Conservation (phyloP, 257 asterid genomes). For the Orobanche coerulescens region DNA sequence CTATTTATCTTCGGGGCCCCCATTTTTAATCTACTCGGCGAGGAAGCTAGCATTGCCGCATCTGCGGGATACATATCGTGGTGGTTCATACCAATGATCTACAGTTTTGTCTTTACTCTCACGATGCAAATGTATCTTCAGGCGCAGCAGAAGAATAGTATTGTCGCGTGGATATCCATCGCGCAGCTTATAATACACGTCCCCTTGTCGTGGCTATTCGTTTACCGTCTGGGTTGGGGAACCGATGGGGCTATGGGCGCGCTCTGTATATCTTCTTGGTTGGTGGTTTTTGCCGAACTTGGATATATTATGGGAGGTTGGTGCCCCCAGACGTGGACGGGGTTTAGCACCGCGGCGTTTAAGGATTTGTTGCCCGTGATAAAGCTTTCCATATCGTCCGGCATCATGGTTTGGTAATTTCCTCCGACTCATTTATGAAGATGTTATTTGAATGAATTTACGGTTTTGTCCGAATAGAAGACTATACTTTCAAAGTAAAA, state of each 20-base stretch:
- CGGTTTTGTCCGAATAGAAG: no score
- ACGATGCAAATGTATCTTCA: constrained; percentile 70
- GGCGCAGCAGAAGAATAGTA: constrained; percentile 61
- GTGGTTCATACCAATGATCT: constrained; percentile 59
- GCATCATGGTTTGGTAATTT: constrained; percentile 53
- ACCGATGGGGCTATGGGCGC: constrained; percentile 60
- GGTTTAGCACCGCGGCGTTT: constrained; percentile 40
- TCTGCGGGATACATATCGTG: constrained; percentile 48
- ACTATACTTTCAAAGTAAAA: no score
- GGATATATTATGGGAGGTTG: constrained; percentile 39
- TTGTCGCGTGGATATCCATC: constrained; percentile 48
- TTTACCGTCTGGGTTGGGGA: constrained; percentile 37
- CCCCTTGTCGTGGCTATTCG: constrained; percentile 57
- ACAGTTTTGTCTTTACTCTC: constrained; percentile 46
- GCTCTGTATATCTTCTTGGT: constrained; percentile 43
- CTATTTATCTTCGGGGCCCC: constrained; percentile 41
- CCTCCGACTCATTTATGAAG: neutral
- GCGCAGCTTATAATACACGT: constrained; percentile 41
- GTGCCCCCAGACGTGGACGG: constrained; percentile 55
- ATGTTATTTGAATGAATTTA: no score
- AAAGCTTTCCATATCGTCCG: constrained; percentile 54
- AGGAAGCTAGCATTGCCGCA: constrained; percentile 32
- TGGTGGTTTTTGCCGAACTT: constrained; percentile 30
- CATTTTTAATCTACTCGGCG: constrained; percentile 46
- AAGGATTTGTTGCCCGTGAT: constrained; percentile 43